Percentiles rank a stretch among this genome's conserved stretches.
Conservation (phyloP, 2,329 filamentous ascomycete genomes). For the Exutisphaerella laricina region DNA sequence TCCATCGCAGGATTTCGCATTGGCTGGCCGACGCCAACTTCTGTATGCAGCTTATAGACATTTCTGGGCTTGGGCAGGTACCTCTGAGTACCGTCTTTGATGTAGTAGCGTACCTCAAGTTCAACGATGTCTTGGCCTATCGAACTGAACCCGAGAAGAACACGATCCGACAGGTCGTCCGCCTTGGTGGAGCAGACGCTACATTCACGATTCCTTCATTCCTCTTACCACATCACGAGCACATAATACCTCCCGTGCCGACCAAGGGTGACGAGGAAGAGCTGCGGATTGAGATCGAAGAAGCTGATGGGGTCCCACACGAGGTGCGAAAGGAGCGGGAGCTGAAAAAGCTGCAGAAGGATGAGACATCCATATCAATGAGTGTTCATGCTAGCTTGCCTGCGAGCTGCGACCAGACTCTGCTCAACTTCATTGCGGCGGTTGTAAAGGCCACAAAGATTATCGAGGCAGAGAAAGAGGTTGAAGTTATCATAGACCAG, state of each 20-base stretch:
- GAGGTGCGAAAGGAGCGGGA: constrained; percentile 37
- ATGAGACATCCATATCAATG: constrained; percentile 46
- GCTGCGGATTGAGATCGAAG: constrained; percentile 36
- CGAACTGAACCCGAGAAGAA: constrained; percentile 41
- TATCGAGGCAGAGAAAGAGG: constrained; percentile 48
- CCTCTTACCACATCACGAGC: constrained; percentile 51
- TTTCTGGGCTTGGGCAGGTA: constrained; percentile 44
- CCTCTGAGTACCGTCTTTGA: constrained; percentile 46
- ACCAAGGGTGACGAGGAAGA: constrained; percentile 32
- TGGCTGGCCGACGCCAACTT: constrained; percentile 52
- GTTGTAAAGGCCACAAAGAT: constrained; percentile 55
- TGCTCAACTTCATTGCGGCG: constrained; percentile 51
- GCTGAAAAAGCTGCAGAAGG: constrained; percentile 39
- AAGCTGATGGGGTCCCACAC: constrained; percentile 43
- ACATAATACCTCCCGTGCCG: constrained; percentile 43
- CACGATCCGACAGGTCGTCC: constrained; percentile 45
- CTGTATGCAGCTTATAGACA: constrained; percentile 43
- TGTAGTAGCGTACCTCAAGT: constrained; percentile 42
- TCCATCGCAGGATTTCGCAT: constrained; percentile 43
- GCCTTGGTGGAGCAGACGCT: constrained; percentile 48
- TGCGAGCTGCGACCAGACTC: constrained; percentile 46
- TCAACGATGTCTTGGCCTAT: constrained; percentile 48
- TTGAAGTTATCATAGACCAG: constrained; percentile 28
- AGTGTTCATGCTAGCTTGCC: constrained; percentile 47
- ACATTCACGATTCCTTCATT: constrained; percentile 46